Evolutionary conservation across 768 basidiomycete species (phyloP), one percentile per base, ranked within the genome.

Genomic region (Leccinum longicurvipes): DNA sequence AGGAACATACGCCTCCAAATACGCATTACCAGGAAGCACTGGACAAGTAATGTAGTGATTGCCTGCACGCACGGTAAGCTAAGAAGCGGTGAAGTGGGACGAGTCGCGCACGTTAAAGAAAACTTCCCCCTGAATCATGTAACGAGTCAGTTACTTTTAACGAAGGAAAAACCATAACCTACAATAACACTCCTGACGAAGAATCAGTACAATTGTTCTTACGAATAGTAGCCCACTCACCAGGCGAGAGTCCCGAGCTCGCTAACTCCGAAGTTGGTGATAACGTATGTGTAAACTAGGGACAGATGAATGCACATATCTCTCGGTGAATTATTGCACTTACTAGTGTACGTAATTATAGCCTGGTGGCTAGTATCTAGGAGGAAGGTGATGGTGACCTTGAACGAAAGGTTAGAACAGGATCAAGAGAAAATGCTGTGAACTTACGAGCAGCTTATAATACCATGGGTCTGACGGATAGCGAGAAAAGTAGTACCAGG

Each of bases 281-380:
- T 60, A 3, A 76, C 60, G 59, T 82, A 83, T 5, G 70, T 72
- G 54, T 82, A 83, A 17, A 77, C 82, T 83, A 36, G 19, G 21
- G 44, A 29, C 6, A 19, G 14, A 51, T 58, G 28, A 61, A 29
- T 50, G 34, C 15, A 28, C 7, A 19, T 39, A 51, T 24, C 28
- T 4, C 25, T 3, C 3, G 1, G 9, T 9, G n/a, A 3, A 36
- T 21, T 6, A 10, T 31, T 48, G 6, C 12, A 61, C 72, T 50
- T 62, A 77, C 83, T 66, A 3, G 77, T 74, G 55, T 85, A 82
- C 0, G 79, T 75, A 57, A 85, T 81, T 27, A 84, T 63, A 2
- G 67, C 72, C 62, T 85, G 83, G 58, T 84, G 82, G 1, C 76
- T 57, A 0, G 79, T 80, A 57, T 85, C 83, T 49, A 77, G 79